These are phyloP conservation scores for Aspergillus incahuasiensis DNA, from an alignment of 495 filamentous ascomycete genomes.

Conservation along the genomic window DNA sequence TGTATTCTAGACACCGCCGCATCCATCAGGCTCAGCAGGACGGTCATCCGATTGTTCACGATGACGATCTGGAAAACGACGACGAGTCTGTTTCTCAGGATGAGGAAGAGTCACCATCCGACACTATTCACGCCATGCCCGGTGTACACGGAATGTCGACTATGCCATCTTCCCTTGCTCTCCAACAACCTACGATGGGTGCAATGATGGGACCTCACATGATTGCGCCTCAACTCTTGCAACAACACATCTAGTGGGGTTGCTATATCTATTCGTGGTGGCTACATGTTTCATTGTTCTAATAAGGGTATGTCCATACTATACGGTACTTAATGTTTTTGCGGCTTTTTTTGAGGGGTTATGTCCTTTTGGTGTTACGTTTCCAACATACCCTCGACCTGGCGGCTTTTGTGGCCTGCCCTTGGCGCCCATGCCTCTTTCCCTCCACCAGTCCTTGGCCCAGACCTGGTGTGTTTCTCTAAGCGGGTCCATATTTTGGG, in stretches of 20 bases:
- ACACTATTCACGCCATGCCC: constrained; percentile 30
- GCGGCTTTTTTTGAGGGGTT: neutral
- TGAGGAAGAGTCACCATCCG: constrained; percentile 60
- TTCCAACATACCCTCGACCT: neutral
- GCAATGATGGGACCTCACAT: constrained; percentile 35
- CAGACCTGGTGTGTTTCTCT: neutral
- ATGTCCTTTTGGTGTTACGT: constrained; percentile 1
- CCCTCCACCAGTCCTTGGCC: neutral
- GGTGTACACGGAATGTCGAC: constrained; percentile 36
- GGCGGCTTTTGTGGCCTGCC: neutral
- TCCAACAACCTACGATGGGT: constrained; percentile 35
- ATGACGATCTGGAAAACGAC: constrained; percentile 74
- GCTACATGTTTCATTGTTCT: neutral
- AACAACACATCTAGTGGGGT: constrained; percentile 39
- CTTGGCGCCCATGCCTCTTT: neutral
- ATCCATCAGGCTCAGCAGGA: constrained; percentile 84
- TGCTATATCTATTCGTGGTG: neutral
- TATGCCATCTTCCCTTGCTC: constrained; percentile 36
- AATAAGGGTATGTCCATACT: neutral
- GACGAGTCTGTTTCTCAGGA: constrained; percentile 68
- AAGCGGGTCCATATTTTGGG: neutral
- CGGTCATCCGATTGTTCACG: constrained; percentile 54
- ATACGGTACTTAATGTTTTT: constrained; percentile 10
- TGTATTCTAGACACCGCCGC: constrained; percentile 69
- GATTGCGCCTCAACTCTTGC: constrained; percentile 44